Evolutionary conservation across 2,329 filamentous ascomycete species (phyloP).

Genomic region (Colletotrichum lindemuthianum): DNA sequence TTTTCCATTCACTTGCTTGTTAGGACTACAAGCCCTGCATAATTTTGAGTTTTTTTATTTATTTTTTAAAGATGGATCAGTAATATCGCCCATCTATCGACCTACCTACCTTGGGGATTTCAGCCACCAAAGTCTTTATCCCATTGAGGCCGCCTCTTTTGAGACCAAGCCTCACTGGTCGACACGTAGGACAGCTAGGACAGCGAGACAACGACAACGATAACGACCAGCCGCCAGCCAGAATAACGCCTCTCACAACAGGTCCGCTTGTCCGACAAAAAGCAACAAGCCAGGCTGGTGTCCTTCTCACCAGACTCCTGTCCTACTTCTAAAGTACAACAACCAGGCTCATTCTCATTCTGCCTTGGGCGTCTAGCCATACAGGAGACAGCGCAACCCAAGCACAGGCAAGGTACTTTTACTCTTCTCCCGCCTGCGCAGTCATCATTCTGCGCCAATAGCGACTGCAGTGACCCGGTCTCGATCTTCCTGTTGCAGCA

Average conservation of each 20-base stretch:
- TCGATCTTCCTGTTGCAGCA: constrained; percentile 9
- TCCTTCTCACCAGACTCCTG: too few relatives aligned
- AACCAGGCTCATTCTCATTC: background rate
- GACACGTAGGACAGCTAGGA: too few relatives aligned
- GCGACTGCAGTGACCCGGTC: constrained; percentile 22
- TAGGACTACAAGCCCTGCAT: too few relatives aligned
- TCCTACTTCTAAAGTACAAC: too few relatives aligned
- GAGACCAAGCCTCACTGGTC: too few relatives aligned
- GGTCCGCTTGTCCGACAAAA: background rate
- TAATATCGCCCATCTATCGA: constrained; percentile 1
- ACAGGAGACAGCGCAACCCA: background rate
- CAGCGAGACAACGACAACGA: too few relatives aligned
- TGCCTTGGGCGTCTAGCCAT: constrained; percentile 16
- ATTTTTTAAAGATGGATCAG: too few relatives aligned
- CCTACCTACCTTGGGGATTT: constrained; percentile 2
- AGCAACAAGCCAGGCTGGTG: background rate
- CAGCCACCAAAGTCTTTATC: too few relatives aligned
- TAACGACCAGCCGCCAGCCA: too few relatives aligned
- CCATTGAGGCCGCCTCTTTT: too few relatives aligned
- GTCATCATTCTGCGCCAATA: constrained; percentile 21
- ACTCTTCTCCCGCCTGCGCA: background rate
- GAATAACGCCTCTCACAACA: background rate
- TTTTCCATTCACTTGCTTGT: too few relatives aligned
- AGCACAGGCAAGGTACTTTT: constrained; percentile 15
- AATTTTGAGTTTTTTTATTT: too few relatives aligned